A percentile compares a stretch with the other conserved stretches of the same genome.
Conservation (phyloP, 306 rosid species). For the Sechiopsis laciniata region DNA sequence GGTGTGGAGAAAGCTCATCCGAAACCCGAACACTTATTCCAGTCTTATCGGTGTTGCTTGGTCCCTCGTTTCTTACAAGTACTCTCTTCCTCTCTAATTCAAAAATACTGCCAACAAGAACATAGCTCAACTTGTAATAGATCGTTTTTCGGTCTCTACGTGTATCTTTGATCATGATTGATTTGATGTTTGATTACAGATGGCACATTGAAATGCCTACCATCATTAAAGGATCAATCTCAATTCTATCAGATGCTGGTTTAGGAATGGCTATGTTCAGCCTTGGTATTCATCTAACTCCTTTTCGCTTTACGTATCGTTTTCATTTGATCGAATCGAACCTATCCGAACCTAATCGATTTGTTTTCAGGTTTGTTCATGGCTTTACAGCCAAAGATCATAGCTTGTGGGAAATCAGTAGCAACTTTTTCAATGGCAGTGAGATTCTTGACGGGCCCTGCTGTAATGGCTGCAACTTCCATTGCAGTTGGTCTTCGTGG, state of each 20-base stretch:
- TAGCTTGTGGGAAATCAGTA: slow-evolving; percentile 82
- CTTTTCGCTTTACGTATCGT: background rate
- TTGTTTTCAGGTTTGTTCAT: slow-evolving; percentile 59
- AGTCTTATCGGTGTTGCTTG: slow-evolving; percentile 66
- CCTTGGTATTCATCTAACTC: slow-evolving; percentile 39
- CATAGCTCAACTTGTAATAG: background rate
- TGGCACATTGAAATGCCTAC: slow-evolving; percentile 77
- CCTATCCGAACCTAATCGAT: background rate
- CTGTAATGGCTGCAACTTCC: slow-evolving; percentile 79
- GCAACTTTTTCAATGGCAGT: slow-evolving; percentile 93
- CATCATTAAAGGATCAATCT: slow-evolving; percentile 70
- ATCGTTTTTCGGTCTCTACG: too few relatives aligned
- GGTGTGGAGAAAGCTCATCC: slow-evolving; percentile 92
- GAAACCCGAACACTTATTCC: slow-evolving; percentile 85
- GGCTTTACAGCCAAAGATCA: slow-evolving; percentile 86
- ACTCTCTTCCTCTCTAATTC: background rate
- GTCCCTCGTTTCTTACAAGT: slow-evolving; percentile 81
- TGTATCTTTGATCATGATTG: background rate
- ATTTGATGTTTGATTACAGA: slow-evolving; percentile 31
- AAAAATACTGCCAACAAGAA: too few relatives aligned
- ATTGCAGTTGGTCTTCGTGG: slow-evolving; percentile 75
- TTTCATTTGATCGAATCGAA: background rate
- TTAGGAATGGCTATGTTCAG: slow-evolving; percentile 97
- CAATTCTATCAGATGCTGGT: slow-evolving; percentile 82
- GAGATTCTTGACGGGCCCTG: slow-evolving; percentile 83